Evolutionary conservation across 2,329 filamentous ascomycete species (phyloP).

Genomic region (Huntiella bhutanensis): DNA sequence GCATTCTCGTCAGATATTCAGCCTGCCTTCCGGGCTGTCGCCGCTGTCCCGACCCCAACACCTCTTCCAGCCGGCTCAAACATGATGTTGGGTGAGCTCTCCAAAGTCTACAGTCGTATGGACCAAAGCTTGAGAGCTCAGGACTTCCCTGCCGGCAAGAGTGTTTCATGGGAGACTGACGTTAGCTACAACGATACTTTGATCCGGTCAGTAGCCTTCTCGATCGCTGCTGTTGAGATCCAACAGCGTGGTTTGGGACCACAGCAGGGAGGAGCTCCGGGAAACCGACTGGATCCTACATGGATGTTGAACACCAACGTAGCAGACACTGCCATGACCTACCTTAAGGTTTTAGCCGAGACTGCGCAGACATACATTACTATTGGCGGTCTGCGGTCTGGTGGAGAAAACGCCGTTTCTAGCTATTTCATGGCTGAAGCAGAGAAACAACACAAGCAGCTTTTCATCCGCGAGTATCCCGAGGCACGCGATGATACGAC

Average conservation of each 20-base stretch:
- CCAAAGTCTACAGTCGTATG: conserved; percentile 40
- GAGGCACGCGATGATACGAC: conserved; percentile 26
- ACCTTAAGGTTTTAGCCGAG: conserved; percentile 74
- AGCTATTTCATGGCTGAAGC: conserved; percentile 12
- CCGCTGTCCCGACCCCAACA: not conserved
- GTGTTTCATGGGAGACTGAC: conserved; percentile 13
- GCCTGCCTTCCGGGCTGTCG: not conserved
- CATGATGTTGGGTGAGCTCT: conserved; percentile 31
- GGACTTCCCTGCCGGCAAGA: conserved; percentile 24
- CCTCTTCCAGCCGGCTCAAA: not conserved
- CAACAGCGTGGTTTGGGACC: conserved; percentile 64
- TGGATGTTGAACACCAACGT: conserved; percentile 23
- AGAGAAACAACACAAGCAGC: conserved; percentile 7
- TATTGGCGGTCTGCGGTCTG: conserved; percentile 46
- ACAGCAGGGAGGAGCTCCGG: not conserved
- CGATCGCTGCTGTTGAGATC: conserved; percentile 78
- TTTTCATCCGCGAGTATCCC: conserved; percentile 9
- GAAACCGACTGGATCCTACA: not conserved
- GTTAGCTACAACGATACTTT: conserved; percentile 34
- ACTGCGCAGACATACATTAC: conserved; percentile 73
- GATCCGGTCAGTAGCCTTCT: conserved; percentile 54
- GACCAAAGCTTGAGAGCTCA: conserved; percentile 39
- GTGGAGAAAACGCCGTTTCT: conserved; percentile 11
- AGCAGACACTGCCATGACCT: conserved; percentile 64
- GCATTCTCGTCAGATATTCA: not conserved